A percentile compares a stretch with the other conserved stretches of the same genome.
Conservation (phyloP, 129 eudicot species). For the Arctium lappa region DNA sequence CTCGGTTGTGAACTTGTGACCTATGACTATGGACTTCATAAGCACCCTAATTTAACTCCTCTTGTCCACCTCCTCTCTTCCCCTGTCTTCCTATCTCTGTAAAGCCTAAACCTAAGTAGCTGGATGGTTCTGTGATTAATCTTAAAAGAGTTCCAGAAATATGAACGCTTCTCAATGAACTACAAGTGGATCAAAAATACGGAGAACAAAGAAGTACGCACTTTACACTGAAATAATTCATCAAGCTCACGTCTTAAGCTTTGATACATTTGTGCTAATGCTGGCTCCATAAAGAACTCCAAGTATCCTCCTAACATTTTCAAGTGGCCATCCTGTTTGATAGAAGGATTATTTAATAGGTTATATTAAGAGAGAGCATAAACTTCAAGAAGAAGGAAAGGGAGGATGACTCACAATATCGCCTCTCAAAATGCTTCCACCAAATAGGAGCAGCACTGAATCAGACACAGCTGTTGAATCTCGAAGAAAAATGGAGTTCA, state of each 20-base stretch:
- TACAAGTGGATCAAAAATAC: neutral
- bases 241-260: constrained; percentile 74
- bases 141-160: neutral
- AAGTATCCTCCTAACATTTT: constrained; percentile 95
- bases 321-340: constrained; percentile 72
- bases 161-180: neutral
- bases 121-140: too few relatives aligned
- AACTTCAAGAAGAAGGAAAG: neutral
- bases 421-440: constrained; percentile 76
- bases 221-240: constrained; percentile 74
- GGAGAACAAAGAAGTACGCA: constrained; percentile 6
- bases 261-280: constrained; percentile 61
- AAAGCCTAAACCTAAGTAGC: too few relatives aligned
- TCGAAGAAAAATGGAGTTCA: constrained; percentile 82
- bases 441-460: constrained; percentile 80
- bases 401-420: constrained; percentile 47
- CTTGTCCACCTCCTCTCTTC: neutral
- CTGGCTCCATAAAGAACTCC: constrained; percentile 84
- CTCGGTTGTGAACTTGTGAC: too few relatives aligned
- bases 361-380: neutral
- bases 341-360: neutral
- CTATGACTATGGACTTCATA: too few relatives aligned
- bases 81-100: too few relatives aligned
- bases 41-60: neutral
- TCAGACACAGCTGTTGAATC: constrained; percentile 95